phyloP scores from a whole-genome alignment of 2,329 filamentous ascomycete genomes.

The Phoma sp. region DNA sequence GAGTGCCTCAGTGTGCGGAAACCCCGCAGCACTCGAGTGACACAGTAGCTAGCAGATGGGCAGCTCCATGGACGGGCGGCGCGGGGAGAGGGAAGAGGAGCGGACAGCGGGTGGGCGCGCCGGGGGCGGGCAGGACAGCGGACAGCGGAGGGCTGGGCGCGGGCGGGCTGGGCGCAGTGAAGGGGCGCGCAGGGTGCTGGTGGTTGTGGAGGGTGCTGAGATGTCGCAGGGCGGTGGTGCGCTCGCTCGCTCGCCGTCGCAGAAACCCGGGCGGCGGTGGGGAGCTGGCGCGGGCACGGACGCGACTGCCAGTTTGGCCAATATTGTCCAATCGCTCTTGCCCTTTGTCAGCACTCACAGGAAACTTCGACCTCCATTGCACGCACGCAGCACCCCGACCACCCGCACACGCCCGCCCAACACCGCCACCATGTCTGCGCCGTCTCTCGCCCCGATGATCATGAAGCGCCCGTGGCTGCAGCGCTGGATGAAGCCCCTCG shows the following conservation, averaged over 20 bases:
- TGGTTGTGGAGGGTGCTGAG: constrained; percentile 9
- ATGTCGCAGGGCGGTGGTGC: constrained; percentile 14
- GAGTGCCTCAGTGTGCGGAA: constrained; percentile 52
- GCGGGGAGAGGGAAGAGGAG: constrained; percentile 7
- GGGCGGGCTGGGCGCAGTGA: constrained; percentile 7
- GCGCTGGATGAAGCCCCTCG: constrained; percentile 78
- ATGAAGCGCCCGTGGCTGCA: constrained; percentile 85
- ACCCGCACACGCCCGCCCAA: constrained; percentile 26
- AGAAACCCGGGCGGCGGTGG: constrained; percentile 4
- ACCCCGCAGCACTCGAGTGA: constrained; percentile 53
- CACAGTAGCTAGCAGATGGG: constrained; percentile 51
- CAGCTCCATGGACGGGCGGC: constrained; percentile 50
- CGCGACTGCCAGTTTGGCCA: no score
- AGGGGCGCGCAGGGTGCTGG: constrained; percentile 5
- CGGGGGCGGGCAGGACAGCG: constrained; percentile 12
- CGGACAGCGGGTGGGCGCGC: constrained; percentile 1
- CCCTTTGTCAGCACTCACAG: constrained; percentile 8
- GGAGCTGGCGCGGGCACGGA: no score
- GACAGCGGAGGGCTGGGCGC: constrained; percentile 4
- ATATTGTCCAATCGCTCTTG: no score
- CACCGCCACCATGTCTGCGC: constrained; percentile 68
- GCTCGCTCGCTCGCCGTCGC: constrained; percentile 1
- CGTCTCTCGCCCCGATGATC: constrained; percentile 77
- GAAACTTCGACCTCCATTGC: constrained; percentile 26
- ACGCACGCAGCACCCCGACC: constrained; percentile 34